Conservation (phyloP, 306 rosid species). For the Begonia fuchsioides region DNA sequence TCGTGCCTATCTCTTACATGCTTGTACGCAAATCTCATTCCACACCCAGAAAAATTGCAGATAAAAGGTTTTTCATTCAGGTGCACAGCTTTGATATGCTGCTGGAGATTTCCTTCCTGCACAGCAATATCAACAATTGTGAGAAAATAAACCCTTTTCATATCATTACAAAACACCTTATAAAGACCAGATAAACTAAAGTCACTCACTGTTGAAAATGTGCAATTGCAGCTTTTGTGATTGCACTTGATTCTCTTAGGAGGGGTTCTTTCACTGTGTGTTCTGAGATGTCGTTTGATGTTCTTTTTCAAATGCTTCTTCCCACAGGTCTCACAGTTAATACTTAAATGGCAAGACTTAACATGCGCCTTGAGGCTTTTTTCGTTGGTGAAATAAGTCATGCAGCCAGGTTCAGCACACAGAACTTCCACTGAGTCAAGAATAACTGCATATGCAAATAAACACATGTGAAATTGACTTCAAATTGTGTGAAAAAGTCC, state of each 20-base stretch:
- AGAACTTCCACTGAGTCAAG: conserved; percentile 49
- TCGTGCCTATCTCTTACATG: conserved; percentile 85
- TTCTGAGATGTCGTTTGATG: conserved; percentile 48
- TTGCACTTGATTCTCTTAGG: conserved; percentile 28
- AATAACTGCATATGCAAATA: conserved; percentile 30
- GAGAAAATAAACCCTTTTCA: too few relatives aligned
- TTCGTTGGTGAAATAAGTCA: conserved; percentile 46
- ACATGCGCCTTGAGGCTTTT: conserved; percentile 55
- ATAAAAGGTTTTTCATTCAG: conserved; percentile 34
- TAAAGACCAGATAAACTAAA: background rate
- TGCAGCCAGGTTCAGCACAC: conserved; percentile 58
- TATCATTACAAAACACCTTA: background rate
- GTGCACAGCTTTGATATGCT: conserved; percentile 67
- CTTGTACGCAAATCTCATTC: conserved; percentile 75
- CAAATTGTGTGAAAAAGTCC: too few relatives aligned
- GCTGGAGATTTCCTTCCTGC: conserved; percentile 62
- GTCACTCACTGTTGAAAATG: conserved; percentile 49
- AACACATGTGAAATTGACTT: background rate
- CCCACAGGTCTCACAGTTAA: conserved; percentile 52
- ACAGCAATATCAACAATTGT: too few relatives aligned
- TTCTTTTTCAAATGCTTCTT: conserved; percentile 55
- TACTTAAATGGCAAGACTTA: conserved; percentile 46
- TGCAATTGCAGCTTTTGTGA: conserved; percentile 28
- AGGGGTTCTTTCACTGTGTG: conserved; percentile 29
- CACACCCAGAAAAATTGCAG: conserved; percentile 67